Evolutionary conservation across 202 grass and related monocot genomes (phyloP).

Genomic region (Zoysia matrella): DNA sequence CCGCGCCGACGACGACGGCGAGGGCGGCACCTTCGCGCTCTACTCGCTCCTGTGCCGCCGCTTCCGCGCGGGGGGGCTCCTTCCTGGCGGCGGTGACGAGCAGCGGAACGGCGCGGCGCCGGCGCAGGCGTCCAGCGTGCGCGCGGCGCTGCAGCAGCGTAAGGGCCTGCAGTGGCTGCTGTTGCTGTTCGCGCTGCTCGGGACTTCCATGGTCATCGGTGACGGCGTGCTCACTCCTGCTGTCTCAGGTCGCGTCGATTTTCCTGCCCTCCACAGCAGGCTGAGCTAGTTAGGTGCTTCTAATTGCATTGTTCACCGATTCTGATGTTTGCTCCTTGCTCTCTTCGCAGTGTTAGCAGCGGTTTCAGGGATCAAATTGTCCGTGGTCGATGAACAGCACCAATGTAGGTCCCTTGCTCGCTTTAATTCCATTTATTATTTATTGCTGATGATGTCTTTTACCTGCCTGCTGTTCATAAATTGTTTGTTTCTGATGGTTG

Average conservation of each 20-base stretch:
- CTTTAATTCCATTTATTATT: background rate
- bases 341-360: constrained; percentile 81
- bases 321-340: constrained; percentile 27
- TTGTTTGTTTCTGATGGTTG: background rate
- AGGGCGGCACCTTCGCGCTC: constrained; percentile 98
- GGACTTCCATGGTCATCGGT: constrained; percentile 93
- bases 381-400: constrained; percentile 70
- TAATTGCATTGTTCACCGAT: background rate
- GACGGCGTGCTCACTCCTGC: constrained; percentile 96
- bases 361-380: constrained; percentile 84
- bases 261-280: background rate
- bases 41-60: constrained; percentile 93
- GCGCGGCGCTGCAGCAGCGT: constrained; percentile 61
- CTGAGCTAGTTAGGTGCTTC: background rate
- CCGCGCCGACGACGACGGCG: constrained; percentile 84
- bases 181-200: constrained; percentile 77
- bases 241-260: constrained; percentile 60
- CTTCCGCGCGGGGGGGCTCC: constrained; percentile 56
- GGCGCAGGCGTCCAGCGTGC: constrained; percentile 31
- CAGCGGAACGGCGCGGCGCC: constrained; percentile 23
- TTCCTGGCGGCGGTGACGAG: constrained; percentile 48
- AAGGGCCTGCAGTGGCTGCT: constrained; percentile 71
- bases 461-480: background rate
- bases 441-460: background rate
- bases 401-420: constrained; percentile 67